Percentiles rank a stretch among this genome's conserved stretches.
phyloP scores from a whole-genome alignment of 352 stramenopile species.

The Pythium apleroticum region DNA sequence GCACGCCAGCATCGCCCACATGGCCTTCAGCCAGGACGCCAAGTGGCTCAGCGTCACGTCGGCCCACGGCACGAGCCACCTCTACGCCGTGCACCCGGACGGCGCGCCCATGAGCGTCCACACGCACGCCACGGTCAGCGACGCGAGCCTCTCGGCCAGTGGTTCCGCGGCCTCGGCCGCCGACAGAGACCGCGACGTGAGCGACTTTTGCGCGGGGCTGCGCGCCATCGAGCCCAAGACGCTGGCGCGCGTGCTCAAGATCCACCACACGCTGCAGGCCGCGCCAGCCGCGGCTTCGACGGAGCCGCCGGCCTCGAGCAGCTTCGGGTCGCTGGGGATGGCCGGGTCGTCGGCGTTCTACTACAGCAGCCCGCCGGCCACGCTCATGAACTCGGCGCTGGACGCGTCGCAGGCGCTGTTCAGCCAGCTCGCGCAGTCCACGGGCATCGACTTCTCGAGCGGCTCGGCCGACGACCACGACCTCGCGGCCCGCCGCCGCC shows the following conservation, averaged over 20 bases:
- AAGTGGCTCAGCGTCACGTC: slow-evolving; percentile 89
- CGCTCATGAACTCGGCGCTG: slow-evolving; percentile 61
- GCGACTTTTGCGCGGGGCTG: slow-evolving; percentile 73
- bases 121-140: slow-evolving; percentile 51
- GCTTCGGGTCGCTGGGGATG: slow-evolving; percentile 20
- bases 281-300: slow-evolving; percentile 12
- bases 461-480: slow-evolving; percentile 40
- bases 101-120: slow-evolving; percentile 66
- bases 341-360: slow-evolving; percentile 20
- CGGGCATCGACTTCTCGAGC: slow-evolving; percentile 45
- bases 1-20: slow-evolving; percentile 78
- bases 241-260: slow-evolving; percentile 69
- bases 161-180: neutral
- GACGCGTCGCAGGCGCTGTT: slow-evolving; percentile 71
- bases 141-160: neutral
- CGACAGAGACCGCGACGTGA: slow-evolving; percentile 42
- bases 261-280: slow-evolving; percentile 59
- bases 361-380: slow-evolving; percentile 24
- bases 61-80: slow-evolving; percentile 79
- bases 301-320: slow-evolving; percentile 32
- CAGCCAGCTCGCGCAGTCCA: slow-evolving; percentile 64
- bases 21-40: slow-evolving; percentile 78
- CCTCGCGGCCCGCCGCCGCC: slow-evolving; percentile 45
- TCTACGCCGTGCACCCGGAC: slow-evolving; percentile 81
- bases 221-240: slow-evolving; percentile 63